Evolutionary conservation across 441 rosid genomes (phyloP), one percentile per base, ranked within the genome.

Genomic region (Croton setiger): DNA sequence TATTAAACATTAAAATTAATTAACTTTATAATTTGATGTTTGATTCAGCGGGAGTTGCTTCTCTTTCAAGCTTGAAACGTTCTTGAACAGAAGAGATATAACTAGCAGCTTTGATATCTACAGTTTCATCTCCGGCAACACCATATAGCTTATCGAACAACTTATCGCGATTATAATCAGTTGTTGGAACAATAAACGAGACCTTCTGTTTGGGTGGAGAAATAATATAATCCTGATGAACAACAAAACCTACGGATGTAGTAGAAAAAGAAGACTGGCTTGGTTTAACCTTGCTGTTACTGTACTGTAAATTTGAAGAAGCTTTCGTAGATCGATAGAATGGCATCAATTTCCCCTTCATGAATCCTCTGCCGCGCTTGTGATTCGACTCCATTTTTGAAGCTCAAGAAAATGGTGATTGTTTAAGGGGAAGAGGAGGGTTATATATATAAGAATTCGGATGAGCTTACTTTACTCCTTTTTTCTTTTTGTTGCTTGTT

Each of bases 21-120:
- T 64, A 18, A 55, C 37, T 64, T n/a, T 37, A 64, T 9, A 33
- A 74, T 75, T 63, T 77, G 73, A 35, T 17, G 64, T 37, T 62
- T 64, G 49, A 27, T 41, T 20, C 52, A 44, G 63, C 76, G 81
- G 0, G 80, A 84, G 67, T 72, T 64, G 72, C 48, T 10, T 33
- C 78, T 54, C n/a, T n/a, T 72, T 87, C 92, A 60, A 76, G 87
- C 80, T 80, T 86, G 81, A 86, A 86, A 47, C 93, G 86, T 61
- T 83, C 88, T 66, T 75, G 84, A 70, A 84, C 88, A 3, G 82
- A 75, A 57, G 81, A 71, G 66, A 88, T 88, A 72, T 84, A 86
- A 41, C 33, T 65, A 3, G 85, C 63, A 60, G 90, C 86, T 73
- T 74, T 84, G 51, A 53, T 17, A 68, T 88, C 93, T 0, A 88